Conservation (phyloP, 352 stramenopile genomes). For the Nothophytophthora sp. region DNA sequence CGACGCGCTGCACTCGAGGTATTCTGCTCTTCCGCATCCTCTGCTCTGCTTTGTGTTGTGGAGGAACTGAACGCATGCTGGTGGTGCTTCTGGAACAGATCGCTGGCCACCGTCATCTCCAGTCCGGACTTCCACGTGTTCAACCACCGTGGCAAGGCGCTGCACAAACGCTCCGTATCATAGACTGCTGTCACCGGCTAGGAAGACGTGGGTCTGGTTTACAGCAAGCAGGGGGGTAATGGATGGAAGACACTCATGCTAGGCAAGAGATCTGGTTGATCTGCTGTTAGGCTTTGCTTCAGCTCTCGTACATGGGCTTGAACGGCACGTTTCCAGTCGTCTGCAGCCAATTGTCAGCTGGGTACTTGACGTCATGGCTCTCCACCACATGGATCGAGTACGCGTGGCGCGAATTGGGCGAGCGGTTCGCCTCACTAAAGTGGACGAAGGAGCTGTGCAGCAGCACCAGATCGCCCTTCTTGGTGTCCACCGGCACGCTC, state of each 20-base stretch:
- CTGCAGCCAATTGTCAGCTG: conserved; percentile 94
- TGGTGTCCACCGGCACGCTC: conserved; percentile 78
- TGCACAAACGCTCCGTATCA: conserved; percentile 67
- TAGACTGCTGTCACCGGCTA: conserved; percentile 6
- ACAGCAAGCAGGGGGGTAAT: too few relatives aligned
- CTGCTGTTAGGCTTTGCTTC: too few relatives aligned
- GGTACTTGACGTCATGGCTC: conserved; percentile 85
- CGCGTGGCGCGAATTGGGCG: conserved; percentile 87
- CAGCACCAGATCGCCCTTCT: conserved; percentile 93
- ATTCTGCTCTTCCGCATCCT: conserved; percentile 1
- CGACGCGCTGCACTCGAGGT: conserved; percentile 65
- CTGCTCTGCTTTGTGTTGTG: background rate
- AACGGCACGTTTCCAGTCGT: conserved; percentile 74
- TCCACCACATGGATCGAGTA: conserved; percentile 97
- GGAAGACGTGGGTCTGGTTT: too few relatives aligned
- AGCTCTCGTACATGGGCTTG: conserved; percentile 60
- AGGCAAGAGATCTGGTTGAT: too few relatives aligned
- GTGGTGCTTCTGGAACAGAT: conserved; percentile 29
- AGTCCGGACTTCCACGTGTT: conserved; percentile 82
- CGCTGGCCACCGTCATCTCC: conserved; percentile 63
- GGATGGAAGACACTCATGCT: too few relatives aligned
- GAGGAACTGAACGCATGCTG: background rate
- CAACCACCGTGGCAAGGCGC: conserved; percentile 75
- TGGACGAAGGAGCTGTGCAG: conserved; percentile 95
- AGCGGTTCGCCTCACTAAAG: conserved; percentile 94